Percentiles rank a stretch among this genome's conserved stretches.
phyloP scores from a whole-genome alignment of 2,329 filamentous ascomycete genomes.

The Cytospora leucostoma region DNA sequence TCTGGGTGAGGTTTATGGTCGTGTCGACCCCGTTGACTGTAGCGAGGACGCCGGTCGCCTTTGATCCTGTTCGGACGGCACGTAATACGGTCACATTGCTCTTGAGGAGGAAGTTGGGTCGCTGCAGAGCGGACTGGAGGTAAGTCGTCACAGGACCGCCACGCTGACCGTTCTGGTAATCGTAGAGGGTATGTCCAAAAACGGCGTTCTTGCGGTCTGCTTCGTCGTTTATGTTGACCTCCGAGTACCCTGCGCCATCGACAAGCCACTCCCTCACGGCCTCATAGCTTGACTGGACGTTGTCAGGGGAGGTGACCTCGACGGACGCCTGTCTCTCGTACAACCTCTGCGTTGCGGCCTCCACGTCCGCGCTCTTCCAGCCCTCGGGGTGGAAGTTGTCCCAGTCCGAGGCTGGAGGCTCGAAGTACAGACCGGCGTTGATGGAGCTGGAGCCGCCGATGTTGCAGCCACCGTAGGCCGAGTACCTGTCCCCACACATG shows the following conservation, averaged over 20 bases:
- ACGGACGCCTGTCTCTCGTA: constrained; percentile 72
- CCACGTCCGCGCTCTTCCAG: constrained; percentile 68
- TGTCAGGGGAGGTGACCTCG: constrained; percentile 64
- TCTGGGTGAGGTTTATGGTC: constrained; percentile 36
- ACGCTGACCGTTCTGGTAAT: constrained; percentile 67
- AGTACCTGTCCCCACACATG: constrained; percentile 44
- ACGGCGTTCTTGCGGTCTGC: constrained; percentile 66
- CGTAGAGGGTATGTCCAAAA: constrained; percentile 65
- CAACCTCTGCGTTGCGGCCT: constrained; percentile 58
- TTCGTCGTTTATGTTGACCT: constrained; percentile 56
- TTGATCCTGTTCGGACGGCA: constrained; percentile 62
- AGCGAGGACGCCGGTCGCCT: constrained; percentile 60
- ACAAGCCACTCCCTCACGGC: constrained; percentile 53
- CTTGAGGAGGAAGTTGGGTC: constrained; percentile 67
- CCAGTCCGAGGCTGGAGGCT: constrained; percentile 59
- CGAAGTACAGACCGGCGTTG: constrained; percentile 56
- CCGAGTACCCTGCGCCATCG: constrained; percentile 60
- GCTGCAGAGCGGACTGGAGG: constrained; percentile 60
- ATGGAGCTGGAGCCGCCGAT: constrained; percentile 55
- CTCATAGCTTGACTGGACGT: constrained; percentile 62
- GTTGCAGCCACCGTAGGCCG: constrained; percentile 51
- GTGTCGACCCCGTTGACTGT: constrained; percentile 44
- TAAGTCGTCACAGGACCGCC: constrained; percentile 73
- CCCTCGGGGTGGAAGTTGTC: constrained; percentile 71
- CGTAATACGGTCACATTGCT: constrained; percentile 66